Percentiles rank a stretch among this genome's conserved stretches.
These are phyloP conservation scores for Colletotrichum aenigma DNA, from an alignment of 2,329 filamentous ascomycete species.

Conservation along the genomic window DNA sequence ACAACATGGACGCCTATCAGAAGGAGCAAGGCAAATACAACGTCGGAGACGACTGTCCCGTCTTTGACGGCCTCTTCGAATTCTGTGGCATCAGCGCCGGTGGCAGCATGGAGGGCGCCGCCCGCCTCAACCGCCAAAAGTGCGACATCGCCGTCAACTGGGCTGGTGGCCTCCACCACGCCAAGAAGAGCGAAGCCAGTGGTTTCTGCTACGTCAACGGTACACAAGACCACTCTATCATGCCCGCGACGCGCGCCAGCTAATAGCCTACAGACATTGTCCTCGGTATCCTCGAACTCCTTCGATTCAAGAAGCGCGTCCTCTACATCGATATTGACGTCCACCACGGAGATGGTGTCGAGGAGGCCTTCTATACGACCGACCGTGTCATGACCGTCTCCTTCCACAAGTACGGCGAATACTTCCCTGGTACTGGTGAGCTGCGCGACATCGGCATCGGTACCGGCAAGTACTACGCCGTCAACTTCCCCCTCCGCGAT, in stretches of 20 bases:
- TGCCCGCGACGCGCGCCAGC: background rate
- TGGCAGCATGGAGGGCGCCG: conserved; percentile 91
- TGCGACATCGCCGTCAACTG: conserved; percentile 98
- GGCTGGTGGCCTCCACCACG: conserved; percentile 96
- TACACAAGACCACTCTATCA: conserved; percentile 32
- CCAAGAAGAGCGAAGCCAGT: conserved; percentile 94
- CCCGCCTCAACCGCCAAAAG: conserved; percentile 86
- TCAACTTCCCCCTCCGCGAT: conserved; percentile 91
- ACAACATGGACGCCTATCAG: conserved; percentile 95
- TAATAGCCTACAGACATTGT: conserved; percentile 76
- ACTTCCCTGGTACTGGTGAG: conserved; percentile 91
- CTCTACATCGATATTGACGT: conserved; percentile 97
- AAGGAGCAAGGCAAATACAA: conserved; percentile 95
- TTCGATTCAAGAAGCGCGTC: conserved; percentile 91
- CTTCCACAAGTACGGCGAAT: conserved; percentile 96
- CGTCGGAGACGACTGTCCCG: conserved; percentile 94
- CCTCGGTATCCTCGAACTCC: conserved; percentile 88
- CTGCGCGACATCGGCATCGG: conserved; percentile 87
- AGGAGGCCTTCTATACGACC: conserved; percentile 91
- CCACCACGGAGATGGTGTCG: conserved; percentile 91
- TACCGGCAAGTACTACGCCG: conserved; percentile 84
- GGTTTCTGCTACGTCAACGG: conserved; percentile 99
- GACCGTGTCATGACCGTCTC: conserved; percentile 92
- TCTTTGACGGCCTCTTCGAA: conserved; percentile 97
- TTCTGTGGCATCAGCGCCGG: conserved; percentile 96